Percentiles rank a stretch among this genome's conserved stretches.
These are phyloP conservation scores for Epithele typhae DNA, from an alignment of 768 basidiomycete genomes.

Conservation along the genomic window DNA sequence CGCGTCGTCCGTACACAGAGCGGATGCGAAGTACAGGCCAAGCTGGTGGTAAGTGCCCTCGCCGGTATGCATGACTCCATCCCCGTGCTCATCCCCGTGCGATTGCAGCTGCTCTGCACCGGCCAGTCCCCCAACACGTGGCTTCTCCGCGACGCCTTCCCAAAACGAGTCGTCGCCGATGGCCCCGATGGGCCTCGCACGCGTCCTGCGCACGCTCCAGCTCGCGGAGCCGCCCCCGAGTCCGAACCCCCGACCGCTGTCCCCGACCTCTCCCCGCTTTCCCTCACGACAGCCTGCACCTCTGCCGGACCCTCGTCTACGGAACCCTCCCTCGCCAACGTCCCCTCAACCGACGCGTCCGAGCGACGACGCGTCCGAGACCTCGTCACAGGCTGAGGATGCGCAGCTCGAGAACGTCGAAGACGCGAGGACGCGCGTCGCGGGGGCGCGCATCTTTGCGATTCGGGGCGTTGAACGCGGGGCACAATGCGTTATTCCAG, in stretches of 20 bases:
- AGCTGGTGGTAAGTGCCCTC: slow-evolving; percentile 50
- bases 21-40: slow-evolving; percentile 47
- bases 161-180: slow-evolving; percentile 26
- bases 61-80: too few species aligned
- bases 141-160: slow-evolving; percentile 27
- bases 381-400: background rate
- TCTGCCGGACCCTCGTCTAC: too few species aligned
- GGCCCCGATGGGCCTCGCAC: slow-evolving; percentile 36
- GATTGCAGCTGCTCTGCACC: too few species aligned
- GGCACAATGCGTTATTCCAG: too few species aligned
- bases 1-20: slow-evolving; percentile 39
- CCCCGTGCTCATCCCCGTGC: background rate
- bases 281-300: too few species aligned
- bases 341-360: too few species aligned
- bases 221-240: slow-evolving; percentile 25
- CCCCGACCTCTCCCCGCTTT: too few species aligned
- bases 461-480: too few species aligned
- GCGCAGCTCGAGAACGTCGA: too few species aligned
- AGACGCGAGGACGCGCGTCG: too few species aligned
- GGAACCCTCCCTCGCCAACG: too few species aligned
- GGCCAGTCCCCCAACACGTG: too few species aligned
- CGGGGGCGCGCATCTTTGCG: slow-evolving; percentile 56
- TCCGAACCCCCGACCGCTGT: background rate
- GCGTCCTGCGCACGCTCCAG: slow-evolving; percentile 51
- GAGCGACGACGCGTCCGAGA: slow-evolving; percentile 10